A percentile compares a stretch with the other conserved stretches of the same genome.
Conservation (phyloP, 129 eudicot species). For the Erigeron canadensis region DNA sequence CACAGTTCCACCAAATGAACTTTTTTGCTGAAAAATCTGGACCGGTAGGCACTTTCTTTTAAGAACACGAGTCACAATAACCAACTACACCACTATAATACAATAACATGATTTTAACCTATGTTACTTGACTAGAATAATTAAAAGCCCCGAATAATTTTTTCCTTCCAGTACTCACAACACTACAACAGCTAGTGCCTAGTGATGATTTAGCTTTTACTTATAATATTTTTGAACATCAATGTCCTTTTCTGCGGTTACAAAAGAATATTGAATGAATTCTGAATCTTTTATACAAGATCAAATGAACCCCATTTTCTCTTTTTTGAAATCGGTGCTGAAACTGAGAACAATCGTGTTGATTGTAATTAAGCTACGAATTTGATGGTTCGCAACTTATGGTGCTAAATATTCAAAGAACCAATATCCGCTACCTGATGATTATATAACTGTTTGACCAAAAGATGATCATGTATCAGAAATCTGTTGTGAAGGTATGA, state of each 20-base stretch:
- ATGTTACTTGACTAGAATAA: neutral
- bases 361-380: neutral
- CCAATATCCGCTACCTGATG: neutral
- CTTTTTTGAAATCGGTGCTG: neutral
- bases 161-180: neutral
- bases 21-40: no score
- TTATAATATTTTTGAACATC: slow-evolving; percentile 16
- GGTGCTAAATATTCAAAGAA: neutral
- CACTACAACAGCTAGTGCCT: neutral
- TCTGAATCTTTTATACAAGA: slow-evolving; percentile 21
- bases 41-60: neutral
- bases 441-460: slow-evolving; percentile 3
- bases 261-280: neutral
- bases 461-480: slow-evolving; percentile 33
- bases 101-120: neutral
- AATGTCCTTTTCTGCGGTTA: slow-evolving; percentile 15
- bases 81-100: neutral
- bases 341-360: slow-evolving; percentile 1
- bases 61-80: neutral
- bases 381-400: slow-evolving; percentile 18
- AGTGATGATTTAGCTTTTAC: neutral
- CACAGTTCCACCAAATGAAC: neutral
- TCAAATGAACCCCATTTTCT: neutral
- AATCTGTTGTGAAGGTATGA: slow-evolving; percentile 47
- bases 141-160: neutral